Evolutionary conservation across 768 basidiomycete species (phyloP), one percentile per base, ranked within the genome.

Genomic region (Leccinum longicurvipes): DNA sequence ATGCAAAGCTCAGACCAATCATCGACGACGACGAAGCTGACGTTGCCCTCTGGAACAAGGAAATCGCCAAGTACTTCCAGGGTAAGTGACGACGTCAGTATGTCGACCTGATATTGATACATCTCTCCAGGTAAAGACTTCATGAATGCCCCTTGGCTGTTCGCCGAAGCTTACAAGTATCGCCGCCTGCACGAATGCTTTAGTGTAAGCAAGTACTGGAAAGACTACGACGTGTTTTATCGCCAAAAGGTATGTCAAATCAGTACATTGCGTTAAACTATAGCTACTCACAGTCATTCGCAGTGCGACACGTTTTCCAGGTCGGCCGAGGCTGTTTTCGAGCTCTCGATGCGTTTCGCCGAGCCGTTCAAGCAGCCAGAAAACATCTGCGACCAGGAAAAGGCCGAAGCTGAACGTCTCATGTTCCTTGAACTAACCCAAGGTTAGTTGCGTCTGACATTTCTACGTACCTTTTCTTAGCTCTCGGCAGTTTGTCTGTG

Each of bases 81-180:
- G 91, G 91, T 84, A 64, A 66, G 71, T 71, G 57, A 66, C 24
- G 17, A 2, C 21, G 11, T 41, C 48, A 29, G 42, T 29, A 4
- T 17, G 7, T 3, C 24, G 2, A 25, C 39, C 15, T 15, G 6
- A n/a, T 34, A 24, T 27, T 28, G 34, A 59, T 46, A 6, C 14
- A 23, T 49, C 31, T 15, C 23, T 25, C 12, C 58, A 86, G 89
- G 89, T 28, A 91, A 90, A 72, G 87, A 91, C 64, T 94, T 93
- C 66, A 95, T 95, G 92, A 93, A 90, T 68, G 93, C 94, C 0
- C 93, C 93, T 6, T 96, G 93, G 94, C 76, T 97, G 17, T 97
- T 98, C 64, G 95, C 94, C 21, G 94, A 96, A 71, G 93, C 94
- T 15, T 92, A 93, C 77, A 93, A 92, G 71, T 93, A 93, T 69